A percentile compares a stretch with the other conserved stretches of the same genome.
phyloP scores from a whole-genome alignment of 805 yeast species.

The Maudiozyma bulderi region DNA sequence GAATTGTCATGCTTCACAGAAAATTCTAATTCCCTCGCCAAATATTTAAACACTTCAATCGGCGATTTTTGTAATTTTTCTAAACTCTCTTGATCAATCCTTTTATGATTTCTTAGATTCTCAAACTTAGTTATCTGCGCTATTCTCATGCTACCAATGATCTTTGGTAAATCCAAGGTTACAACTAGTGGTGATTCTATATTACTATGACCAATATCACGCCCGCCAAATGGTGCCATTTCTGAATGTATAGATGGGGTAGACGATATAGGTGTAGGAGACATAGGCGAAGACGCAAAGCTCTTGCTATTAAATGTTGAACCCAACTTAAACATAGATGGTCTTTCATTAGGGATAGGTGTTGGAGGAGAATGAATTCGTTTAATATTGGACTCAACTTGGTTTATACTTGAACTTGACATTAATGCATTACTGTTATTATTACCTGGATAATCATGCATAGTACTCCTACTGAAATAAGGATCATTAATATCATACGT shows the following conservation, averaged over 20 bases:
- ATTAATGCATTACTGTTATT: background rate
- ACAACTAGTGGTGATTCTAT: slow-evolving; percentile 18
- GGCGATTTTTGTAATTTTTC: slow-evolving; percentile 21
- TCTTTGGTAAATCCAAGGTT: slow-evolving; percentile 24
- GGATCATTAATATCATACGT: slow-evolving; percentile 10
- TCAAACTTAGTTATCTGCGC: slow-evolving; percentile 8
- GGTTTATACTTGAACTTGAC: slow-evolving; percentile 1
- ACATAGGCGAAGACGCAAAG: background rate
- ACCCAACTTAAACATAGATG: slow-evolving; percentile 7
- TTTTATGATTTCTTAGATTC: background rate
- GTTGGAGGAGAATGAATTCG: slow-evolving; percentile 12
- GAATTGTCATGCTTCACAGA: slow-evolving; percentile 10
- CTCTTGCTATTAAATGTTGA: slow-evolving; percentile 15
- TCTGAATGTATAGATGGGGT: slow-evolving; percentile 7
- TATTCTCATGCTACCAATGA: slow-evolving; percentile 21
- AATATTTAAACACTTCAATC: slow-evolving; percentile 25
- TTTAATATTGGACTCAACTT: slow-evolving; percentile 2
- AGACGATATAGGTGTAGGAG: slow-evolving; percentile 7
- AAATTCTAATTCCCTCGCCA: slow-evolving; percentile 27
- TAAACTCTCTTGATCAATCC: slow-evolving; percentile 1
- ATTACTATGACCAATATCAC: slow-evolving; percentile 2
- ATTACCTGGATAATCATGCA: background rate
- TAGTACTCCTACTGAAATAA: background rate
- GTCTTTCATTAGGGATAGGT: slow-evolving; percentile 10
- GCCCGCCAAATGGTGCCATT: slow-evolving; percentile 6